These are phyloP conservation scores for Hansenula lynferdii DNA, from an alignment of 1,139 yeast genomes.

Conservation along the genomic window DNA sequence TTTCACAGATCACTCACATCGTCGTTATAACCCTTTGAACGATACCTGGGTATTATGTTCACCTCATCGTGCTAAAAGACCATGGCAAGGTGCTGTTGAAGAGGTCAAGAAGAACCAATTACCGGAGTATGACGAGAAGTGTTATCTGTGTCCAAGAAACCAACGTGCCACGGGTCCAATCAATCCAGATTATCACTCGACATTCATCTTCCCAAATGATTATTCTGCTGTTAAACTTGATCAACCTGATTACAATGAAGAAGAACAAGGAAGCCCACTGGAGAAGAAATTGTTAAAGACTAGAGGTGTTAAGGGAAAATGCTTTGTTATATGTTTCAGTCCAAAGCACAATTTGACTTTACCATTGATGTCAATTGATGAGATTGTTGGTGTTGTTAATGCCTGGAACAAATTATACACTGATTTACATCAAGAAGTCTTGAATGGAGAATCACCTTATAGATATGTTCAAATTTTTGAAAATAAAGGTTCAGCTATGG, in stretches of 20 bases:
- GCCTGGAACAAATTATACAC: slow-evolving; percentile 58
- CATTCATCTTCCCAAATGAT: slow-evolving; percentile 63
- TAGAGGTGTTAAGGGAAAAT: slow-evolving; percentile 61
- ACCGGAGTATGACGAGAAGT: slow-evolving; percentile 58
- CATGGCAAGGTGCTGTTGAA: slow-evolving; percentile 79
- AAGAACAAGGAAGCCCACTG: slow-evolving; percentile 21
- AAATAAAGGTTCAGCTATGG: slow-evolving; percentile 78
- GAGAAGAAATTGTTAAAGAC: slow-evolving; percentile 46
- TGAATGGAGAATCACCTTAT: slow-evolving; percentile 39
- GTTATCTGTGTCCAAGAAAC: slow-evolving; percentile 75
- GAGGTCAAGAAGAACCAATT: slow-evolving; percentile 36
- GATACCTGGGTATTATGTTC: slow-evolving; percentile 64
- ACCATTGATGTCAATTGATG: slow-evolving; percentile 50
- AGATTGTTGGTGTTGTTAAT: slow-evolving; percentile 43
- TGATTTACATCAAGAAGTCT: slow-evolving; percentile 34
- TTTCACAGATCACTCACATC: slow-evolving; percentile 56
- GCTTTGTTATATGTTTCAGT: slow-evolving; percentile 68
- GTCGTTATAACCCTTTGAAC: slow-evolving; percentile 64
- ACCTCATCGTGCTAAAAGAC: slow-evolving; percentile 75
- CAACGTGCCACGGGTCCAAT: slow-evolving; percentile 55
- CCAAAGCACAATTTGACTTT: slow-evolving; percentile 69
- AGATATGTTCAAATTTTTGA: slow-evolving; percentile 71
- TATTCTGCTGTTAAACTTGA: slow-evolving; percentile 63
- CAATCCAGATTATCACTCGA: slow-evolving; percentile 54
- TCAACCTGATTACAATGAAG: slow-evolving; percentile 41